Base-by-base conservation (phyloP, 1,284 basidiomycete species). In the Puccinia polysora region DNA sequence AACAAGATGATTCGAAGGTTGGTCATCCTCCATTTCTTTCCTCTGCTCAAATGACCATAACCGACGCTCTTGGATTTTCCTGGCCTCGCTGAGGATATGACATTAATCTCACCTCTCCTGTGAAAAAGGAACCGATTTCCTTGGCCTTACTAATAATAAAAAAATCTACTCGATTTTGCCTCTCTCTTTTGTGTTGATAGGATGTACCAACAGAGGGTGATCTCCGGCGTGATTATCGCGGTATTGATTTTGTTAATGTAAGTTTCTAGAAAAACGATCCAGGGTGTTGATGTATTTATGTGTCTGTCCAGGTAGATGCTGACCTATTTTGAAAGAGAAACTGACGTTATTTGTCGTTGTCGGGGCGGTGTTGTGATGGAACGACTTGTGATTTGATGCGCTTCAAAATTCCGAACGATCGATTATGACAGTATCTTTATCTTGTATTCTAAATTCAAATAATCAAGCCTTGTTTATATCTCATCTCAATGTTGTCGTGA, bases 1-100 rank as follows among this genome's bases (percentile, higher is more conserved):
- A 84, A 83, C 76, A 83, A 83, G 77, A 86, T 86, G 85, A 84
- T 86, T 67, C 82, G 82, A 77, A 83, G 83, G 85, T 86, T 76
- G 78, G 83, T 79, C 40, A 5, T 55, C 15, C 14, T 23, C 30
- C 49, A 53, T 67, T 20, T 25, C 50, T 23, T 25, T 25, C 50
- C 50, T 5, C 32, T 20, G 25, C 40, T 23, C 18, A 56, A 38
- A 20, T 60, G 34, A 23, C n/a, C 45, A 23, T 25, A 5, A 2
- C 15, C 15, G 58, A 28, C 25, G 1, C 5, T 14, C 32, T 32
- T 58, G 2, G 2, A 28, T n/a, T 28, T 58, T 15, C 55, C 36
- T 58, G 30, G 30, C 36, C 55, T 23, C 25, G 4, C 30, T 58
- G 20, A 8, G 15, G 23, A n/a, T n/a, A n/a, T n/a, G n/a, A 20